Percentiles rank a stretch among this genome's conserved stretches.
These are phyloP conservation scores for Bocquillonia castaneifolia DNA, from an alignment of 441 rosid genomes.

Conservation along the genomic window DNA sequence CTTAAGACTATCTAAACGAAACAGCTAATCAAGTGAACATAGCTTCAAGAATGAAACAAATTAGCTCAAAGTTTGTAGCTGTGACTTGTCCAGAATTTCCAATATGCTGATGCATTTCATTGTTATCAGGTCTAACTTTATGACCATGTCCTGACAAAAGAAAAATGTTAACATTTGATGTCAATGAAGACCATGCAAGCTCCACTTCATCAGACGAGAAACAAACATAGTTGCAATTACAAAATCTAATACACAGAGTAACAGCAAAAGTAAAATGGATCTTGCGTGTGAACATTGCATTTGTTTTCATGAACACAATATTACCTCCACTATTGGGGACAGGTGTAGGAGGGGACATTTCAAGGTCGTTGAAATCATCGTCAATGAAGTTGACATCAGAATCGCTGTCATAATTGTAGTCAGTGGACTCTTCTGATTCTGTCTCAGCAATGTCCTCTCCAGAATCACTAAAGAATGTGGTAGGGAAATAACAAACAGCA, in stretches of 20 bases:
- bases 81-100: not conserved
- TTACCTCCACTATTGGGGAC: conserved; percentile 72
- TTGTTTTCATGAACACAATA: not conserved
- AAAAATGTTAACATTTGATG: not conserved
- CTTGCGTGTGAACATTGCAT: not conserved
- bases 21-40: not conserved
- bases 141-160: not conserved
- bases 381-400: conserved; percentile 44
- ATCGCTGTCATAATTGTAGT: conserved; percentile 51
- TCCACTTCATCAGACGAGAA: not conserved
- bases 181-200: not conserved
- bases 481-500: conserved; percentile 29
- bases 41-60: not conserved
- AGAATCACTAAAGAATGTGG: conserved; percentile 51
- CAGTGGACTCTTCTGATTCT: conserved; percentile 61
- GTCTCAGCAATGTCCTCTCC: conserved; percentile 55
- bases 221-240: not conserved
- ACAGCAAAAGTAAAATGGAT: not conserved
- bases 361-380: conserved; percentile 34
- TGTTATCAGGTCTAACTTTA: not conserved
- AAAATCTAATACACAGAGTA: not conserved
- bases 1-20: not conserved
- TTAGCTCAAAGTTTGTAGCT: not conserved
- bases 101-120: not conserved
- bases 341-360: conserved; percentile 29